Evolutionary conservation across 164 flowering plant genomes (phyloP).

Genomic region (Nelumbo lutea): DNA sequence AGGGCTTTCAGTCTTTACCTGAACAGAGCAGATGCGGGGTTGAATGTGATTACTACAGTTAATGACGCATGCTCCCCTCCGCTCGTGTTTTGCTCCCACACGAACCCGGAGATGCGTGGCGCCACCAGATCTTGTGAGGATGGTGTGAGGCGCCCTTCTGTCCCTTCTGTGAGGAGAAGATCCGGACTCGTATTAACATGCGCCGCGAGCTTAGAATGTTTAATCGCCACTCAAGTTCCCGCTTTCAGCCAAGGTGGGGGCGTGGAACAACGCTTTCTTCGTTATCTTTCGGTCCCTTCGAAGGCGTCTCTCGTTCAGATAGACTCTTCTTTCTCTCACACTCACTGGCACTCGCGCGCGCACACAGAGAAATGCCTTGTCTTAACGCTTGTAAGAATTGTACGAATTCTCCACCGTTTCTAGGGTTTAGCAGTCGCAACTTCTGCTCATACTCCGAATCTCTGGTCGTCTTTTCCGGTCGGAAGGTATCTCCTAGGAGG

Average conservation of each 20-base stretch:
- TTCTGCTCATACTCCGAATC: constrained; percentile 3
- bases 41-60: too few species aligned
- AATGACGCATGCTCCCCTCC: too few species aligned
- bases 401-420: constrained; percentile 11
- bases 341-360: neutral
- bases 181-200: neutral
- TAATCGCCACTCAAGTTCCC: constrained; percentile 7
- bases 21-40: too few species aligned
- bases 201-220: neutral
- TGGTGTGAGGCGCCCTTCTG: neutral
- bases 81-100: too few species aligned
- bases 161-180: neutral
- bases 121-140: too few species aligned
- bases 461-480: constrained; percentile 2
- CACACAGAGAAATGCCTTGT: constrained; percentile 24
- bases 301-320: neutral
- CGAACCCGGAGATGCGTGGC: too few species aligned
- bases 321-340: neutral
- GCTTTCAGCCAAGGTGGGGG: neutral
- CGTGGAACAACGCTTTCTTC: neutral
- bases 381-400: constrained; percentile 24
- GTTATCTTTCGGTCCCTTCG: neutral
- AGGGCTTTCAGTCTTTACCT: too few species aligned
- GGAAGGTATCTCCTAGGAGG: constrained; percentile 8
- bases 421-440: constrained; percentile 21